Base-by-base conservation (phyloP, 305 asterid species). In the Fraxinus latifolia region DNA sequence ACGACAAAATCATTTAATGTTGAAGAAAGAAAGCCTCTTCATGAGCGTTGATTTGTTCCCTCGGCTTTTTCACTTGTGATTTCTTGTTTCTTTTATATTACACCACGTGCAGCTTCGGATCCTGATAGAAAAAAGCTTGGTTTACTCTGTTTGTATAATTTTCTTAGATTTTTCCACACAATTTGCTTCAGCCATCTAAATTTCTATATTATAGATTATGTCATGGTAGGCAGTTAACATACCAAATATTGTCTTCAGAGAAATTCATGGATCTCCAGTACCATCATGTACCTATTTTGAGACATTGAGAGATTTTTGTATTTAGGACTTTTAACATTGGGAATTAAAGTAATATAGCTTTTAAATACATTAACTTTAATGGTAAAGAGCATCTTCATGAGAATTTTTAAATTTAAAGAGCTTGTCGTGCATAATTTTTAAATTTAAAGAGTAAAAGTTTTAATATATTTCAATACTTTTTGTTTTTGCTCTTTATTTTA, bases 81-180 rank as follows among this genome's bases (percentile, higher is more conserved):
- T 42, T 39, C 78, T 80, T 77, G 68, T 82, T 82, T 79, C 73
- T 72, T 82, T 21, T 53, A 79, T 15, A 72, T 79, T 4, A 55
- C 73, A 55, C 15, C 31, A 60, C 5, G 65, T 72, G 53, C 76
- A 47, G 23, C 81, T 67, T 74, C 82, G 39, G 21, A 77, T 80
- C 76, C 81, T 42, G 79, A 58, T 23, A 62, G 50, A 47, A 79
- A 31, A 36, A 32, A 2, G 78, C 81, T 75, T 81, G 78, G 77
- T 70, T 80, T 15, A 75, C 80, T 79, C 79, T 23, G 81, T 87
- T 82, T 87, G 90, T 87, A 87, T 55, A 80, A 85, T 79, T 85
- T 79, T 55, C 68, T 78, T 82, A 7, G 29, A 12, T 29, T 76
- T 79, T 80, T 60, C 73, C 73, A 25, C 32, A 9, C n/a, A 65